These are phyloP conservation scores for Microsporum canis DNA, from an alignment of 2,329 filamentous ascomycete genomes.

Conservation along the genomic window DNA sequence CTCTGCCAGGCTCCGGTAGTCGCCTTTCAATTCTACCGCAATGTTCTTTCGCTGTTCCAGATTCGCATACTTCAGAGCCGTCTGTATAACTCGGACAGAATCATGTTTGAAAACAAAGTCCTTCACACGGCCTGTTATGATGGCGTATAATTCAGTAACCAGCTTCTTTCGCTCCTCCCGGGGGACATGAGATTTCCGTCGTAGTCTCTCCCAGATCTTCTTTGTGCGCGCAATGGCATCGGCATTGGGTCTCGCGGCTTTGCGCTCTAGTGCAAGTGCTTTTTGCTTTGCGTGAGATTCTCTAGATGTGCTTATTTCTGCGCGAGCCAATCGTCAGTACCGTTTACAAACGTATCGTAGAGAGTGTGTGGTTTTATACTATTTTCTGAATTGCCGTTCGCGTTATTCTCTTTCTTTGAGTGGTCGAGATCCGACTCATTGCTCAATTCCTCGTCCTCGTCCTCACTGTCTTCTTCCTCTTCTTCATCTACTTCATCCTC, in stretches of 20 bases:
- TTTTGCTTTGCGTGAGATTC: conserved; percentile 94
- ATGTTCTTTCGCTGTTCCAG: conserved; percentile 76
- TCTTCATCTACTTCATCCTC: neutral
- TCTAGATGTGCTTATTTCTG: conserved; percentile 55
- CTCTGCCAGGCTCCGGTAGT: conserved; percentile 75
- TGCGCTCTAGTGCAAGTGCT: conserved; percentile 74
- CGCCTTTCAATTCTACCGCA: conserved; percentile 71
- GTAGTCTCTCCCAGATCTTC: conserved; percentile 91
- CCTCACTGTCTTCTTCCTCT: neutral
- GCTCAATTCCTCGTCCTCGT: neutral
- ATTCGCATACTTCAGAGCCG: conserved; percentile 89
- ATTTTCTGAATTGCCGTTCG: conserved; percentile 7
- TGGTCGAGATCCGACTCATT: neutral
- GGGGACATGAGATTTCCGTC: conserved; percentile 85
- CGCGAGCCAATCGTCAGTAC: conserved; percentile 5
- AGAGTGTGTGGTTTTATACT: conserved; percentile 13
- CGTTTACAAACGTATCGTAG: conserved; percentile 17
- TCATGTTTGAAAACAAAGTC: conserved; percentile 99
- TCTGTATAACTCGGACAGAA: conserved; percentile 90
- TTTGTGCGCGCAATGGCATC: conserved; percentile 81
- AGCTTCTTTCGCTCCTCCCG: conserved; percentile 78
- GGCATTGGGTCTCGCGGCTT: conserved; percentile 83
- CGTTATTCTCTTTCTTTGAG: conserved; percentile 11
- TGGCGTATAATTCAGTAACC: conserved; percentile 77
- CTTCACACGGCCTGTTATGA: conserved; percentile 81